Percentiles rank a stretch among this genome's conserved stretches.
These are phyloP conservation scores for Nakazawaea holstii DNA, from an alignment of 805 yeast genomes.

Conservation along the genomic window DNA sequence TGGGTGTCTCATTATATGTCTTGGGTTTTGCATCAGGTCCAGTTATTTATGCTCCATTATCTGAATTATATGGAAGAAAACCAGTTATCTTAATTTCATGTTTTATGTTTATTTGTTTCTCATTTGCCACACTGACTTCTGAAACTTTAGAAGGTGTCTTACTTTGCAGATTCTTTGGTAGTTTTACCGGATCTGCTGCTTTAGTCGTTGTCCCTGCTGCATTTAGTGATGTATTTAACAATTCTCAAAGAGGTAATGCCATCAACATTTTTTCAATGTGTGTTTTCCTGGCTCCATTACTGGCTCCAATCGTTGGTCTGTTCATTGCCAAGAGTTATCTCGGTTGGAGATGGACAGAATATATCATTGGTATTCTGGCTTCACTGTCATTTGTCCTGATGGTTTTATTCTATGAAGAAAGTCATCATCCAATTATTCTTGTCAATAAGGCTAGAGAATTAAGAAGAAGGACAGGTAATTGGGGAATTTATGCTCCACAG, in stretches of 20 bases:
- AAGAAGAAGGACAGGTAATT: constrained; percentile 66
- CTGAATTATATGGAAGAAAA: constrained; percentile 74
- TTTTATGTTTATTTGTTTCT: constrained; percentile 52
- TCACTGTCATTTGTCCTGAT: constrained; percentile 34
- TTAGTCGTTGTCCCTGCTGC: constrained; percentile 83
- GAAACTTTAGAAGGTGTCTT: constrained; percentile 72
- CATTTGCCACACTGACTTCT: constrained; percentile 73
- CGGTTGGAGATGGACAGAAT: constrained; percentile 84
- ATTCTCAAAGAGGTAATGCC: constrained; percentile 67
- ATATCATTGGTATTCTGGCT: constrained; percentile 61
- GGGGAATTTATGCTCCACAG: constrained; percentile 79
- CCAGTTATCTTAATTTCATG: constrained; percentile 53
- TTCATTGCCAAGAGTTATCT: constrained; percentile 51
- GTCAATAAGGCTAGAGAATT: constrained; percentile 57
- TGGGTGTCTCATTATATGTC: constrained; percentile 77
- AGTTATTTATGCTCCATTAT: constrained; percentile 80
- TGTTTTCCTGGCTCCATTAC: constrained; percentile 74
- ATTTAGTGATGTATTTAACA: constrained; percentile 75
- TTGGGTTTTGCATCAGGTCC: constrained; percentile 94
- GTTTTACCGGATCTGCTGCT: constrained; percentile 80
- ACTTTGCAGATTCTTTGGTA: constrained; percentile 75
- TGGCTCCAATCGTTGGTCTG: constrained; percentile 77
- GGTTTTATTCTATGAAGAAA: constrained; percentile 49
- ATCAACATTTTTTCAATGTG: constrained; percentile 64
- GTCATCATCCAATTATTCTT: constrained; percentile 66